Evolutionary conservation across 176 grass and related monocot genomes (phyloP), one percentile per base, ranked within the genome.

Genomic region (Rhynchospora pubera): DNA sequence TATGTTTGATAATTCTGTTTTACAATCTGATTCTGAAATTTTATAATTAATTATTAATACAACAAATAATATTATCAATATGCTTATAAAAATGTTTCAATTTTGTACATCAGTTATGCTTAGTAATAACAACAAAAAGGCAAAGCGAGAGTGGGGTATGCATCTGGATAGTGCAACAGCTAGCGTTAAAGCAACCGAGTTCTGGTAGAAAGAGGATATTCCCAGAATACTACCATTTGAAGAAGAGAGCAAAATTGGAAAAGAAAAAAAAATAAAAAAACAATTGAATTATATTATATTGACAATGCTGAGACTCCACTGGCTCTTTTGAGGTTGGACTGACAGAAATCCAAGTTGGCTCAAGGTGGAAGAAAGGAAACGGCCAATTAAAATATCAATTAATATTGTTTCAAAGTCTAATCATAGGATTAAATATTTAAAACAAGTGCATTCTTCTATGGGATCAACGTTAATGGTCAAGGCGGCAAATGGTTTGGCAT

Each of bases 291-390:
- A 59, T 39, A 28, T 28, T 28, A 28, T 28, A 28, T 62, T 59
- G 74, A 81, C 48, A 61, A 76, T 76, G 66, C 83, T 69, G 78
- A 78, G 78, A 89, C 83, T 89, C 83, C 87, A 89, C 83, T 84
- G 42, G 11, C 77, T 57, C 68, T 89, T 78, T 82, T 78, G 78
- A 77, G 66, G 87, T 82, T 69, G 68, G 83, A 69, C 50, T 69
- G 83, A 85, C 83, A 19, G 58, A 85, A 28, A 89, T 85, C 77
- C 83, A 78, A 82, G 83, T 16, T 83, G 77, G 74, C 76, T 30
- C 44, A 80, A 28, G 23, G 50, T 56, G n/a, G n/a, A 77, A 77
- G 47, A 28, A 77, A 55, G 10, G 21, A 16, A 56, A 77, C 55
- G 53, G 72, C 0, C 14, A 55, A 56, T 56, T 77, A 53, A 75